Conservation (phyloP, 331 rosid genomes). For the Malus hybrid region DNA sequence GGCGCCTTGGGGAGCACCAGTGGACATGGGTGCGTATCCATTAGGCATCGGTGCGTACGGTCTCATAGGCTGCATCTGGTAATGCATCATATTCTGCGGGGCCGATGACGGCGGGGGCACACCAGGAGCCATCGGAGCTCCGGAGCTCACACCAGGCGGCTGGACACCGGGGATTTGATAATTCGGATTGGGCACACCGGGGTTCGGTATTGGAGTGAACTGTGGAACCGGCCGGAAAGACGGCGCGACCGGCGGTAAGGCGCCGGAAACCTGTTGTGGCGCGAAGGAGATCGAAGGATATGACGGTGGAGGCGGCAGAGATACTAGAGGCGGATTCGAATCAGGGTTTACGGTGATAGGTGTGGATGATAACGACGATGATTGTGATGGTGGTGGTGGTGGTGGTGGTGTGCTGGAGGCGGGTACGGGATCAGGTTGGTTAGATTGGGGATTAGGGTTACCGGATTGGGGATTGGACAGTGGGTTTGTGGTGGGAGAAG, state of each 20-base stretch:
- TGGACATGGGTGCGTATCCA: constrained; percentile 47
- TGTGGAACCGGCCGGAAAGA: constrained; percentile 78
- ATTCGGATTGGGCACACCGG: constrained; percentile 24
- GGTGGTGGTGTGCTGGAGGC: constrained; percentile 7
- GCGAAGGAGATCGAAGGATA: constrained; percentile 34
- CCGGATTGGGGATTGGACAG: constrained; percentile 39
- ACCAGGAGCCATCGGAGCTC: constrained; percentile 33
- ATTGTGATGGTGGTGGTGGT: constrained; percentile 16
- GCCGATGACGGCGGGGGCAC: constrained; percentile 25
- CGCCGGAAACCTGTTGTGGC: constrained; percentile 31
- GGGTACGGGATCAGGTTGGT: constrained; percentile 40
- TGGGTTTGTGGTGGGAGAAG: constrained; percentile 44
- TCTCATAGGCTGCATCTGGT: constrained; percentile 60
- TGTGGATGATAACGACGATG: constrained; percentile 19
- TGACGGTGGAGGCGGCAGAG: constrained; percentile 35
- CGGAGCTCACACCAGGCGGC: constrained; percentile 59
- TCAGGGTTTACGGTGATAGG: constrained; percentile 38
- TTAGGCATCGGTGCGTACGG: constrained; percentile 66
- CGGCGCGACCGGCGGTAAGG: constrained; percentile 58
- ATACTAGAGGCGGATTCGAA: constrained; percentile 25
- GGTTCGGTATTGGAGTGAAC: constrained; percentile 47
- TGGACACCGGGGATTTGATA: constrained; percentile 46
- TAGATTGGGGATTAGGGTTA: constrained; percentile 27
- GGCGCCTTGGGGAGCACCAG: constrained; percentile 54
- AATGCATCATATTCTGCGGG: constrained; percentile 62